Evolutionary conservation across 2,329 filamentous ascomycete species (phyloP).

Genomic region (Trichoderma sp.): DNA sequence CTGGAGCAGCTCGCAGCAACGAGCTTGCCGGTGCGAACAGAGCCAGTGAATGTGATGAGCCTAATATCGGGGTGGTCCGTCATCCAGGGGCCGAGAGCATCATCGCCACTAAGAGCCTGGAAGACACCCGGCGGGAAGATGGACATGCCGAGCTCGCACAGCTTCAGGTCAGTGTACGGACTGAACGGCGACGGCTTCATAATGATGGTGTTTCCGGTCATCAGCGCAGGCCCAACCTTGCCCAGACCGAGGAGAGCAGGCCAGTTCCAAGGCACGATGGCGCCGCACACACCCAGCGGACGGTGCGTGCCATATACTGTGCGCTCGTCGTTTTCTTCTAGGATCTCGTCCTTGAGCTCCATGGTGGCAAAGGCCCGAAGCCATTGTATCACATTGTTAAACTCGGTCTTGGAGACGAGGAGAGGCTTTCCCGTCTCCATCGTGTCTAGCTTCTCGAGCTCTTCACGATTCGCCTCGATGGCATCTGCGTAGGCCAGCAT

Average conservation of each 20-base stretch:
- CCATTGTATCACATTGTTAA: slow-evolving; percentile 27
- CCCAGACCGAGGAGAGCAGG: slow-evolving; percentile 42
- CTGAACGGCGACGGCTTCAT: slow-evolving; percentile 58
- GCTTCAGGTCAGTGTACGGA: slow-evolving; percentile 57
- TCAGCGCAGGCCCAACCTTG: slow-evolving; percentile 56
- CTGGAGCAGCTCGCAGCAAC: slow-evolving; percentile 71
- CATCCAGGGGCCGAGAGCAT: slow-evolving; percentile 58
- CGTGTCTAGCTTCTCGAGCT: slow-evolving; percentile 26
- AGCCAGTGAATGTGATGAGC: slow-evolving; percentile 72
- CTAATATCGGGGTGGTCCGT: slow-evolving; percentile 56
- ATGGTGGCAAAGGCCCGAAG: slow-evolving; percentile 31
- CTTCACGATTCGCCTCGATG: slow-evolving; percentile 27
- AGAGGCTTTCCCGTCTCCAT: slow-evolving; percentile 30
- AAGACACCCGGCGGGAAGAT: slow-evolving; percentile 62
- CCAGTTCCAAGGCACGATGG: slow-evolving; percentile 54
- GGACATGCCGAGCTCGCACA: slow-evolving; percentile 54
- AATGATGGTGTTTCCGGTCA: slow-evolving; percentile 57
- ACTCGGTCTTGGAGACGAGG: slow-evolving; percentile 23
- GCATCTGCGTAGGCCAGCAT: slow-evolving; percentile 30
- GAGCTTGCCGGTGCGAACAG: slow-evolving; percentile 64
- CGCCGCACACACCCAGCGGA: slow-evolving; percentile 43
- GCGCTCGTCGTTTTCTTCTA: slow-evolving; percentile 35
- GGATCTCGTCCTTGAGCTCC: slow-evolving; percentile 36
- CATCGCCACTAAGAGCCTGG: slow-evolving; percentile 59
- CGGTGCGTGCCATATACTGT: slow-evolving; percentile 22